These are phyloP conservation scores for Avicennia marina DNA, from an alignment of 257 asterid species.

Conservation along the genomic window DNA sequence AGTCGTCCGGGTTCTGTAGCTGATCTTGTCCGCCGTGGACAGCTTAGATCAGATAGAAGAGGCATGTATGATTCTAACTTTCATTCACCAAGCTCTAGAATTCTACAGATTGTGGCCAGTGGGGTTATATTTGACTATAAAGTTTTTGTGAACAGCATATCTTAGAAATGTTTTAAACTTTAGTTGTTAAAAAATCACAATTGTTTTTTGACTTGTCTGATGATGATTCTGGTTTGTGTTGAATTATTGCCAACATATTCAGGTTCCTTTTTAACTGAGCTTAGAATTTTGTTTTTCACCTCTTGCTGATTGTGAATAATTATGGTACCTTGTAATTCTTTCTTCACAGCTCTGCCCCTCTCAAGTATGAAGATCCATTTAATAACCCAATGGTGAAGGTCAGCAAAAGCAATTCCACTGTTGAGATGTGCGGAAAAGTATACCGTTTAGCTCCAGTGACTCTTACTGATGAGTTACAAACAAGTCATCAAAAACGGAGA, in stretches of 20 bases:
- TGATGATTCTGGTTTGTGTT: background rate
- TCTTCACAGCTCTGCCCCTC: constrained; percentile 67
- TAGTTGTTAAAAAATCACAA: background rate
- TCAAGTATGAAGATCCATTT: constrained; percentile 93
- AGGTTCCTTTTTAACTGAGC: background rate
- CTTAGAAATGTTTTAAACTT: background rate
- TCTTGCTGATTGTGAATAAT: constrained; percentile 5
- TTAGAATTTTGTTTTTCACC: background rate
- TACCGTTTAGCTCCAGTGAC: constrained; percentile 90
- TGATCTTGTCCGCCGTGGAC: constrained; percentile 96
- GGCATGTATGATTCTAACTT: constrained; percentile 87
- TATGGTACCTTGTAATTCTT: constrained; percentile 19
- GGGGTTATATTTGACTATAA: too few species aligned
- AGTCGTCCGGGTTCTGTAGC: constrained; percentile 77
- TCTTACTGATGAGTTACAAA: constrained; percentile 78
- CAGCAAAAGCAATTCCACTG: constrained; percentile 74
- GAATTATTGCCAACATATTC: background rate
- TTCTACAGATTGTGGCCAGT: background rate
- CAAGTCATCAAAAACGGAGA: constrained; percentile 82
- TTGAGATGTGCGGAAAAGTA: constrained; percentile 97
- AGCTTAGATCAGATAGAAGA: constrained; percentile 97
- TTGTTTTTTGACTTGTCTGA: background rate
- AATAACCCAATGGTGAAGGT: constrained; percentile 94
- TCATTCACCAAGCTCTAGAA: constrained; percentile 14
- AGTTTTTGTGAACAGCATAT: background rate